phyloP scores from a whole-genome alignment of 2,329 filamentous ascomycete species.

The Colletotrichum gigasporum region DNA sequence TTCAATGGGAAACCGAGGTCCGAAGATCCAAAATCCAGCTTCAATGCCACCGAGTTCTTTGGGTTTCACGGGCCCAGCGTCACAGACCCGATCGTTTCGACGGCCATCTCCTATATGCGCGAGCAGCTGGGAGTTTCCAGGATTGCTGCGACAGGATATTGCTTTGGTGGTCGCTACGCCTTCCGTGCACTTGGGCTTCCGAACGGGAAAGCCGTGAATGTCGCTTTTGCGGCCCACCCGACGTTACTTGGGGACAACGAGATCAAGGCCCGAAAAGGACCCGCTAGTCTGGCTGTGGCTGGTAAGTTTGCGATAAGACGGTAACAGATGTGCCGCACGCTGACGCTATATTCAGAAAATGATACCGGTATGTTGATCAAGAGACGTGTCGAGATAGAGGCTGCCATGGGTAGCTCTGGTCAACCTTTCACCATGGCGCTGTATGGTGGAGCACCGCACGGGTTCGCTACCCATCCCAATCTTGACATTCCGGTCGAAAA shows the following conservation, averaged over 20 bases:
- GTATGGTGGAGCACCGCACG: constrained; percentile 75
- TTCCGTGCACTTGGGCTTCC: constrained; percentile 57
- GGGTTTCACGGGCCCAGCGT: constrained; percentile 46
- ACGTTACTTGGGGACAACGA: constrained; percentile 68
- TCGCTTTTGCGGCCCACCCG: constrained; percentile 71
- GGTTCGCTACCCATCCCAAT: constrained; percentile 77
- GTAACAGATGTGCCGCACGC: neutral
- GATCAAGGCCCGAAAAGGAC: constrained; percentile 63
- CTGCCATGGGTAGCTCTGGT: constrained; percentile 2
- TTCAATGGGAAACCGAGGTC: constrained; percentile 67
- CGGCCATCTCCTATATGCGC: constrained; percentile 54
- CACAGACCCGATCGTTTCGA: constrained; percentile 56
- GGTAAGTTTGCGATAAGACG: constrained; percentile 45
- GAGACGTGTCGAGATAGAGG: constrained; percentile 48
- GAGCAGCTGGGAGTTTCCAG: constrained; percentile 56
- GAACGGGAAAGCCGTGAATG: constrained; percentile 60
- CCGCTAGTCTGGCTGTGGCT: constrained; percentile 70
- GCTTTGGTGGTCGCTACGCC: constrained; percentile 70
- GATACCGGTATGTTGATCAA: constrained; percentile 67
- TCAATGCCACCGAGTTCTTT: constrained; percentile 52
- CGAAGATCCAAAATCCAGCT: constrained; percentile 40
- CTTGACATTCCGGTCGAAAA: constrained; percentile 57
- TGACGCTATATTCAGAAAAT: constrained; percentile 51
- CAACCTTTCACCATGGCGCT: constrained; percentile 44
- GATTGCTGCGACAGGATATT: constrained; percentile 69